These are phyloP conservation scores for Chrysopogon serrulatus DNA, from an alignment of 176 grass and related monocot species.

Conservation along the genomic window DNA sequence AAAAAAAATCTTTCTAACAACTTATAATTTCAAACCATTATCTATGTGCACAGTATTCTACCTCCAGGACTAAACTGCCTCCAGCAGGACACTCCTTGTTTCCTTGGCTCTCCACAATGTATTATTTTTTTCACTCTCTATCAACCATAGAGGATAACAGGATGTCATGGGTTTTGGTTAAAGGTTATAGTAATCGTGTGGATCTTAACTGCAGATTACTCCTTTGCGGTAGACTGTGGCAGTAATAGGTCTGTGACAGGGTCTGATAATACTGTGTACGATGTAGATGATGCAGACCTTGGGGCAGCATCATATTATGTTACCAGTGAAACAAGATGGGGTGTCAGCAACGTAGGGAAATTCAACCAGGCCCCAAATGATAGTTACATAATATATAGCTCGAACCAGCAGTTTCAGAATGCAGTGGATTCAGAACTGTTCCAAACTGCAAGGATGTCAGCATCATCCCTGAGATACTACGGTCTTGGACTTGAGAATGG, in stretches of 20 bases:
- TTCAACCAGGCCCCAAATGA: slow-evolving; percentile 41
- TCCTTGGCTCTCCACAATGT: slow-evolving; percentile 60
- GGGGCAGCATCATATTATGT: slow-evolving; percentile 62
- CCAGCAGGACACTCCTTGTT: slow-evolving; percentile 65
- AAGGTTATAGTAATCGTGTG: neutral
- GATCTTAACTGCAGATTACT: slow-evolving; percentile 44
- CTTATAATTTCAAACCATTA: neutral
- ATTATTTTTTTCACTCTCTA: slow-evolving; percentile 25
- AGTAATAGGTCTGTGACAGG: slow-evolving; percentile 32
- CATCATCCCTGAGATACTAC: slow-evolving; percentile 88
- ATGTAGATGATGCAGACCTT: slow-evolving; percentile 44
- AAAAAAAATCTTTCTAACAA: neutral
- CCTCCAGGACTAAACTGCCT: slow-evolving; percentile 66
- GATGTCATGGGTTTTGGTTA: neutral
- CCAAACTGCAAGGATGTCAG: slow-evolving; percentile 64
- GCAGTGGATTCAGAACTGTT: slow-evolving; percentile 52
- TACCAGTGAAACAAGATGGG: slow-evolving; percentile 55
- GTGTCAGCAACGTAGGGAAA: slow-evolving; percentile 62
- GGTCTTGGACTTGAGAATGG: slow-evolving; percentile 93
- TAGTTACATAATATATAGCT: slow-evolving; percentile 34
- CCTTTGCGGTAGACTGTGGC: slow-evolving; percentile 70
- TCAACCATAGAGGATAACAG: neutral
- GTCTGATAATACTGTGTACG: slow-evolving; percentile 50
- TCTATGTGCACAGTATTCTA: slow-evolving; percentile 24
- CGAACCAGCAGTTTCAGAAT: slow-evolving; percentile 54